Evolutionary conservation across 2,329 filamentous ascomycete genomes (phyloP).

Genomic region (Aspergillus awamori): DNA sequence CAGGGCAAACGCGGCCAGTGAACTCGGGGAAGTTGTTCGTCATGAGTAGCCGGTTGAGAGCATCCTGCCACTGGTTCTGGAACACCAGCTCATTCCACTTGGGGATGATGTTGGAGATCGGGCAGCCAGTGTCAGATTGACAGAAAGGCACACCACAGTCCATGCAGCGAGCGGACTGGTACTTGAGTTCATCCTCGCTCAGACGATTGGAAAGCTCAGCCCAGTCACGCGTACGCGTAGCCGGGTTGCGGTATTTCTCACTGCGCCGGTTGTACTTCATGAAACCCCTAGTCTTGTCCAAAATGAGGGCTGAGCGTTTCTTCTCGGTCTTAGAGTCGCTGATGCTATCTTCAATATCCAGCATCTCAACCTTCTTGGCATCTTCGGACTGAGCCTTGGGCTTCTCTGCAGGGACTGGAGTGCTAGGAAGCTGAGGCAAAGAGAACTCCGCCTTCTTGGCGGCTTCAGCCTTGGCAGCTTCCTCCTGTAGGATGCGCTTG

Average conservation of each 20-base stretch:
- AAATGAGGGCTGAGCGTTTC: conserved; percentile 82
- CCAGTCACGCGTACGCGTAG: conserved; percentile 89
- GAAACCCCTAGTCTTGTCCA: conserved; percentile 98
- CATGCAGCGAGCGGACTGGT: conserved; percentile 96
- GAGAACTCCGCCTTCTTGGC: conserved; percentile 83
- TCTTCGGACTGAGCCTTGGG: conserved; percentile 60
- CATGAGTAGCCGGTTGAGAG: conserved; percentile 86
- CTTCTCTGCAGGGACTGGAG: conserved; percentile 56
- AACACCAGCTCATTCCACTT: conserved; percentile 90
- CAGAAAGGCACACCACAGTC: conserved; percentile 98
- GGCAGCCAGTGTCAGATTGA: conserved; percentile 92
- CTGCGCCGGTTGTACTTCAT: conserved; percentile 94
- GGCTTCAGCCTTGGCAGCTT: conserved; percentile 81
- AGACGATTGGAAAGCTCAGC: conserved; percentile 84
- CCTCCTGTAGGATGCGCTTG: conserved; percentile 86
- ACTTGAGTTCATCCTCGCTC: conserved; percentile 93
- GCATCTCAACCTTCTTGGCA: conserved; percentile 68
- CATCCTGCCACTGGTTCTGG: conserved; percentile 82
- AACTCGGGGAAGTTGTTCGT: conserved; percentile 99
- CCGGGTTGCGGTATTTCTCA: conserved; percentile 87
- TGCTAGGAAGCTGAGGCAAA: conserved; percentile 72
- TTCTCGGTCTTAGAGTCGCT: conserved; percentile 83
- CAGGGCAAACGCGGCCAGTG: conserved; percentile 93
- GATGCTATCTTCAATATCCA: conserved; percentile 91
- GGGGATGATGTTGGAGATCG: conserved; percentile 95